These are phyloP conservation scores for Umbelopsis ramanniana DNA, from an alignment of 192 early-diverging fungal genomes.

Conservation along the genomic window DNA sequence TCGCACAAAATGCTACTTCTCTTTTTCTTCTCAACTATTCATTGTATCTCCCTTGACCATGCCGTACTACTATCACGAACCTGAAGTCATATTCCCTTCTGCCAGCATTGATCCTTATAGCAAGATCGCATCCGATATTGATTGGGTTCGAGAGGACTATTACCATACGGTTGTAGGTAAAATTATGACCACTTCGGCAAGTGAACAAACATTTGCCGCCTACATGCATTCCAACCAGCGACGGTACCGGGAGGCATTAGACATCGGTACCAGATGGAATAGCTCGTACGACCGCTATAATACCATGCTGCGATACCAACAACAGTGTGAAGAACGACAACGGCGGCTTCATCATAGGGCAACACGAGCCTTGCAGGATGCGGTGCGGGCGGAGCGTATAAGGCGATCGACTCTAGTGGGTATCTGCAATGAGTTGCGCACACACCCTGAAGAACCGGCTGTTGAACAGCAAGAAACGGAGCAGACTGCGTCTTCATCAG, in stretches of 20 bases:
- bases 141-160: constrained; percentile 19
- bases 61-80: not conserved
- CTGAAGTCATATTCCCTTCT: not conserved
- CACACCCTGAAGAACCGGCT: not conserved
- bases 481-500: not conserved
- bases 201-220: not conserved
- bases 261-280: constrained; percentile 13
- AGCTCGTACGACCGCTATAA: constrained; percentile 1
- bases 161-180: not conserved
- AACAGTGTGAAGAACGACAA: constrained; percentile 3
- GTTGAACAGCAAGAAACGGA: not conserved
- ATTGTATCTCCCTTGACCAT: not conserved
- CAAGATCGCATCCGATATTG: not conserved
- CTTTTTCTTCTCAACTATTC: not conserved
- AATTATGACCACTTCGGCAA: constrained; percentile 3
- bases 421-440: not conserved
- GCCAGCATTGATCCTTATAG: not conserved
- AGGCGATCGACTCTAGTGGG: not conserved
- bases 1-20: not conserved
- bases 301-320: constrained; percentile 1
- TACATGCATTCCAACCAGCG: not conserved
- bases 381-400: not conserved
- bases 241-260: constrained; percentile 6
- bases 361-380: constrained; percentile 1
- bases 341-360: constrained; percentile 5